Percentiles rank a stretch among this genome's conserved stretches.
Conservation (phyloP, 2,329 filamentous ascomycete species). For the Paramyrothecium sp. region DNA sequence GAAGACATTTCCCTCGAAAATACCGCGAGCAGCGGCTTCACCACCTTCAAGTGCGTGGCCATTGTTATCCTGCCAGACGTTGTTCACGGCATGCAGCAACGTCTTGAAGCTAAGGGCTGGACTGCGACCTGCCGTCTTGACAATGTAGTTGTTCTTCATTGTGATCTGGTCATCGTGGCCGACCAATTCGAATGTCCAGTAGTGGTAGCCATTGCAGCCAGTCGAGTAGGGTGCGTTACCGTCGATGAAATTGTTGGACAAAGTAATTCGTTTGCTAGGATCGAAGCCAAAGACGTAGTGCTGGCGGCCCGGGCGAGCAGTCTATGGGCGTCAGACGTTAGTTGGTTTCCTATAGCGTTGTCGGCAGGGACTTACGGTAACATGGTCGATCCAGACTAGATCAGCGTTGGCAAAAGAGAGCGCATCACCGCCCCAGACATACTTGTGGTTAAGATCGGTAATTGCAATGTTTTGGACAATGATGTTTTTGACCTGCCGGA, state of each 20-base stretch:
- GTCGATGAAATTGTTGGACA: not conserved
- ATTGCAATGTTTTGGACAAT: constrained; percentile 34
- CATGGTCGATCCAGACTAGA: not conserved
- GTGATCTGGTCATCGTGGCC: constrained; percentile 2
- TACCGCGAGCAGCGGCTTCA: constrained; percentile 16
- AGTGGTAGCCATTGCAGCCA: constrained; percentile 1
- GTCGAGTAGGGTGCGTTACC: not conserved
- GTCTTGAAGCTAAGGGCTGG: constrained; percentile 23
- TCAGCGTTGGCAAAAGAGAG: constrained; percentile 27
- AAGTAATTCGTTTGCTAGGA: not conserved
- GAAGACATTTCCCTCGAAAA: constrained; percentile 25
- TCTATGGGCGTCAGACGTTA: not conserved
- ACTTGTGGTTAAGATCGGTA: constrained; percentile 24
- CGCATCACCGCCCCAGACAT: constrained; percentile 35
- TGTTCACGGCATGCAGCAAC: constrained; percentile 28
- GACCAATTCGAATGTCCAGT: not conserved
- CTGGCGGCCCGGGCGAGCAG: not conserved
- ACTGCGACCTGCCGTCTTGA: constrained; percentile 18
- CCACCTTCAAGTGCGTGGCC: constrained; percentile 26
- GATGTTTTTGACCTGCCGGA: constrained; percentile 27
- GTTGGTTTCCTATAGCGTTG: not conserved
- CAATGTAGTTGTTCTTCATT: constrained; percentile 5
- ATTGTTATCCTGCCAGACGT: constrained; percentile 21
- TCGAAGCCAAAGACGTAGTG: constrained; percentile 1
- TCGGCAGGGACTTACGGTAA: constrained; percentile 5